These are phyloP conservation scores for Aureobasidium namibiae DNA, from an alignment of 2,329 filamentous ascomycete genomes.

Conservation along the genomic window DNA sequence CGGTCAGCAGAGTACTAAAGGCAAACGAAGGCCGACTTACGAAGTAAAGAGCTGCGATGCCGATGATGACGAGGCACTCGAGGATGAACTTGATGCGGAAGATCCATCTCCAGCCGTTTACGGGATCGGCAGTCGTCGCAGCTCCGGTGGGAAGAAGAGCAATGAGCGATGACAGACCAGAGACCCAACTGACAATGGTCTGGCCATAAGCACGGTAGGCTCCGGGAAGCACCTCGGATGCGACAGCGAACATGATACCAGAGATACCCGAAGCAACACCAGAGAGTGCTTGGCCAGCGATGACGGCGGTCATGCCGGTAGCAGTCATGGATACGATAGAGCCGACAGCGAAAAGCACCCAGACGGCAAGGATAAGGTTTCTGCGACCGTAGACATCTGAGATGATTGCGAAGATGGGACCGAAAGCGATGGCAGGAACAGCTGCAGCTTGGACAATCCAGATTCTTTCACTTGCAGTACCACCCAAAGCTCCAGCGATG, in stretches of 20 bases:
- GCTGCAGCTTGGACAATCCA: constrained; percentile 7
- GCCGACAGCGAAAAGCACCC: not conserved
- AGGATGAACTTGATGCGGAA: constrained; percentile 7
- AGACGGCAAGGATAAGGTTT: not conserved
- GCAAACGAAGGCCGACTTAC: not conserved
- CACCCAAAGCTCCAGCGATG: not conserved
- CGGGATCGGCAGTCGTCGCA: not conserved
- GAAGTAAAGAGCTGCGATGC: constrained; percentile 5
- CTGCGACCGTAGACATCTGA: not conserved
- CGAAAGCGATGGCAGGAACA: constrained; percentile 2
- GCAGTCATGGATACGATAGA: constrained; percentile 6
- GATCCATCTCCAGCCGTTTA: constrained; percentile 7
- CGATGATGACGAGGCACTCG: constrained; percentile 1
- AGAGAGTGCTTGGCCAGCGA: constrained; percentile 3
- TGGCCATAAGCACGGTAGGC: constrained; percentile 6
- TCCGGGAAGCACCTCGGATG: not conserved
- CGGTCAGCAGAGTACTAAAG: not conserved
- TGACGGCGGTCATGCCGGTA: not conserved
- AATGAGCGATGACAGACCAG: not conserved
- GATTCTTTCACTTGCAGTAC: constrained; percentile 5
- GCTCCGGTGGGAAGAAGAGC: constrained; percentile 1
- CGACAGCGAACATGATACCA: constrained; percentile 7
- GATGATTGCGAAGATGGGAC: constrained; percentile 7
- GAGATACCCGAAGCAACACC: constrained; percentile 7
- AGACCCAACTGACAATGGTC: constrained; percentile 6